Base-by-base conservation (phyloP, 768 basidiomycete genomes). In the Coprinopsis cinerea region DNA sequence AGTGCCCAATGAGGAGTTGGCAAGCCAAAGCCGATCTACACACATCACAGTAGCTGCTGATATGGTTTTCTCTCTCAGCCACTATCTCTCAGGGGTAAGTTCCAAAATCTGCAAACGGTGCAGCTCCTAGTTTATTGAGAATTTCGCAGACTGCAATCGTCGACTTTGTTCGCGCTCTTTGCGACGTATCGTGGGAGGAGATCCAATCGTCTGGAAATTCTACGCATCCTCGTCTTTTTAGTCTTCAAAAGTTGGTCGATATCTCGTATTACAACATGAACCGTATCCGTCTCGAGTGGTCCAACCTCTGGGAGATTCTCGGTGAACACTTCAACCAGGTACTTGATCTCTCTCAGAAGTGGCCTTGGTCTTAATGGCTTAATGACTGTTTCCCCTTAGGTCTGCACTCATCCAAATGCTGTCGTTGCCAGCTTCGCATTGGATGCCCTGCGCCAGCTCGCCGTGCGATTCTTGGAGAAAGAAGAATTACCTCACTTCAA, bases 241-340 rank as follows among this genome's bases (percentile, higher is more conserved):
- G 94, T 66, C 69, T 99, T 49, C 94, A 97, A 67, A 99, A 98
- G 68, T 75, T 99, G 28, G 95, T 98, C 34, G 96, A 99, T 63
- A 98, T 99, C 48, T 96, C 94, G 7, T 99, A 99, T 66, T 99
- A 99, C 70, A 99, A 99, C 68, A 99, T 99, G 96, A 85, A 75
- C 54, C 86, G 96, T 42, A 98, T 99, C 61, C 90, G 96, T 66
- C 70, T 99, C 42, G 96, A 99, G 65, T 99, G 96, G 96, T 92
- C 91, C 0, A 89, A 91, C 65, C 75, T 99, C 53, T 99, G 96
- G 96, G 87, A 90, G 58, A 98, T 98, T 44, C 70, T 99, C 9
- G 96, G 96, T 44, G 93, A 96, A 64, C 96, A 99, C 67, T 98
- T 99, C 69, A 98, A 99, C 63, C 88, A 97, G 67, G 95, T 92